Evolutionary conservation across 257 asterid species (phyloP), one percentile per base, ranked within the genome.

Genomic region (Primulina tabacum): DNA sequence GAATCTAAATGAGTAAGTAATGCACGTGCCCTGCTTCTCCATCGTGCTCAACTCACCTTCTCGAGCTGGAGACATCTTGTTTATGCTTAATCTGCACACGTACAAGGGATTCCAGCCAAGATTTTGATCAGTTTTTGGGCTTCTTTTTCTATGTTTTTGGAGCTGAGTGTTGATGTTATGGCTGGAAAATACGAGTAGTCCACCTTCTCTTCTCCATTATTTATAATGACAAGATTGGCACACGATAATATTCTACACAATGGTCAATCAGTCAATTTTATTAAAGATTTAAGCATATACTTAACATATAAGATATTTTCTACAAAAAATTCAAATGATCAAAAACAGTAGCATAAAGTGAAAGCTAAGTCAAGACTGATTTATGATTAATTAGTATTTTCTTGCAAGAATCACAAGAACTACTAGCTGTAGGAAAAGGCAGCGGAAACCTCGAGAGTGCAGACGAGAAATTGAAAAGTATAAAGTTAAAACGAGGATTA

Each of bases 1-100:
- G 68, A 72, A 52, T 60, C 55, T 69, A 7, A 4, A 67, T 59
- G 88, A 83, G 96, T 79, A 84, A 84, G 89, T 80, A 85, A 81
- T 85, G 96, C 98, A 92, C 97, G 97, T 92, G 95, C 97, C 98
- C 98, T 92, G 98, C 98, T 92, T 92, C 98, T 92, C 98, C 98
- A 92, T 89, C 98, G 67, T 79, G 97, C 76, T 86, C 92, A 69
- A 47, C 92, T 80, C 89, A 80, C 82, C 96, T 80, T 81, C 75
- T 73, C 34, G 18, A n/a, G 9, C 65, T 18, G 5, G 34, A 56
- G 7, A 17, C 56, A n/a, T 53, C 17, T 32, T 33, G 26, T 24
- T 32, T 37, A 21, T n/a, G 18, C 34, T 32, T 17, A 52, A 33
- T 28, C 57, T 50, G n/a, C 57, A 1, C 55, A 43, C 8, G 64